Evolutionary conservation across 805 yeast species (phyloP).

Genomic region (Sugiyamaella lignohabitans): DNA sequence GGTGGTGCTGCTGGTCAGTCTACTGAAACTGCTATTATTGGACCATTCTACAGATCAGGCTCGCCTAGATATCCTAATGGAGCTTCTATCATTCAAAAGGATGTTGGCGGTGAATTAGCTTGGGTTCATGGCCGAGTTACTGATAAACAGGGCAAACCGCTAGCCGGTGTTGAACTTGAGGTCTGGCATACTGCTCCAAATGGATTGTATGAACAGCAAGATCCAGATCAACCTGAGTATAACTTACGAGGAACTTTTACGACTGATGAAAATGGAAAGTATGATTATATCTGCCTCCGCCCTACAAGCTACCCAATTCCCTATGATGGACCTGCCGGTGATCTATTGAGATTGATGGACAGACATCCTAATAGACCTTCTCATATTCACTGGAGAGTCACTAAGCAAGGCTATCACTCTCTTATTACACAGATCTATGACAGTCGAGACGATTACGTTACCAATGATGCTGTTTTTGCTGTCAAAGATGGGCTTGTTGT

Average conservation of each 20-base stretch:
- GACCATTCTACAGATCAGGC: conserved; percentile 34
- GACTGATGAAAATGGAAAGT: conserved; percentile 28
- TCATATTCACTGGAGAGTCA: conserved; percentile 31
- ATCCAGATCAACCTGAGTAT: conserved; percentile 32
- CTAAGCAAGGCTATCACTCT: conserved; percentile 26
- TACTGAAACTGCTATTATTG: conserved; percentile 30
- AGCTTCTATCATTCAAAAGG: conserved; percentile 30
- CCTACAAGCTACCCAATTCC: conserved; percentile 38
- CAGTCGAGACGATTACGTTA: conserved; percentile 4
- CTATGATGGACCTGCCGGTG: conserved; percentile 37
- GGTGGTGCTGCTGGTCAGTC: conserved; percentile 9
- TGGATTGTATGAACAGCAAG: conserved; percentile 34
- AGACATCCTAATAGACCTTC: conserved; percentile 37
- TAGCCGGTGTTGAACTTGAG: conserved; percentile 30
- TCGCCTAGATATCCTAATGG: conserved; percentile 31
- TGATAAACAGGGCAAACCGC: conserved; percentile 28
- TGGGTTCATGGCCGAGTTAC: conserved; percentile 28
- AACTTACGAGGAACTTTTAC: conserved; percentile 32
- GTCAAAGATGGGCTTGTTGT: conserved; percentile 7
- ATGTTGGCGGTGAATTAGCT: conserved; percentile 31
- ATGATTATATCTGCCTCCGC: conserved; percentile 28
- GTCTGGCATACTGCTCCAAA: conserved; percentile 37
- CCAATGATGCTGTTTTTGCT: conserved; percentile 7
- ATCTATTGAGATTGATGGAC: conserved; percentile 29
- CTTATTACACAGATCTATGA: conserved; percentile 32